Percentiles rank a stretch among this genome's conserved stretches.
Conservation (phyloP, 192 early-diverging fungal species). For the Mortierella antarctica region DNA sequence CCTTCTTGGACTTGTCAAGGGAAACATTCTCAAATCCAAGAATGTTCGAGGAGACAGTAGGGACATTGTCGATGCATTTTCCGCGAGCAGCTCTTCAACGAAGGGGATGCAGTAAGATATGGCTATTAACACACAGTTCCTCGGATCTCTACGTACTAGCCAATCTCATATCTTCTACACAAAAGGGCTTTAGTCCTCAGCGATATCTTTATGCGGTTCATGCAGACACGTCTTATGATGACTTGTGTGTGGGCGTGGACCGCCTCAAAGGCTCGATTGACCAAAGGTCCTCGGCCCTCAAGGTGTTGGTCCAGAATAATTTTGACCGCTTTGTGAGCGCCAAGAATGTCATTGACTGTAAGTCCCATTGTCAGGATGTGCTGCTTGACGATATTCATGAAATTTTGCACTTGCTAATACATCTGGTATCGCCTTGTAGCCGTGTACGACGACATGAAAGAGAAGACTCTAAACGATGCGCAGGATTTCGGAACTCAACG, state of each 20-base stretch:
- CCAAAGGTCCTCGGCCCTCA: conserved; percentile 87
- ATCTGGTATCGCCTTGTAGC: conserved; percentile 10
- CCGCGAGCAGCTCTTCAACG: not conserved
- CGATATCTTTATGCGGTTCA: conserved; percentile 87
- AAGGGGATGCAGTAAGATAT: conserved; percentile 33
- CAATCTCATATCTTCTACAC: conserved; percentile 40
- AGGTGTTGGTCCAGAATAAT: conserved; percentile 92
- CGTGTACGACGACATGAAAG: conserved; percentile 92
- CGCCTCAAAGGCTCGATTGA: conserved; percentile 77
- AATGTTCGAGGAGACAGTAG: conserved; percentile 38
- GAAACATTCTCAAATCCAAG: conserved; percentile 28
- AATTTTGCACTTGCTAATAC: not conserved
- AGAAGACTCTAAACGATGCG: conserved; percentile 80
- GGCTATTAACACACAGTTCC: conserved; percentile 16
- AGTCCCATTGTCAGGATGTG: conserved; percentile 75
- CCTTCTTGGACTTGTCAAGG: conserved; percentile 57
- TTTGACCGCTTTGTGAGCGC: conserved; percentile 98
- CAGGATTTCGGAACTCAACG: conserved; percentile 85
- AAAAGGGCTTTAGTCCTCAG: conserved; percentile 69
- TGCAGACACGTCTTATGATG: conserved; percentile 83
- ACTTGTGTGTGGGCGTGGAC: conserved; percentile 82
- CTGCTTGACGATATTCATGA: not conserved
- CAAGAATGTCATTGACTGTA: conserved; percentile 93
- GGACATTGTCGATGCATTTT: not conserved
- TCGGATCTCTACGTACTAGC: not conserved